Evolutionary conservation across 2,329 filamentous ascomycete genomes (phyloP).

Genomic region (Neonectria magnoliae): DNA sequence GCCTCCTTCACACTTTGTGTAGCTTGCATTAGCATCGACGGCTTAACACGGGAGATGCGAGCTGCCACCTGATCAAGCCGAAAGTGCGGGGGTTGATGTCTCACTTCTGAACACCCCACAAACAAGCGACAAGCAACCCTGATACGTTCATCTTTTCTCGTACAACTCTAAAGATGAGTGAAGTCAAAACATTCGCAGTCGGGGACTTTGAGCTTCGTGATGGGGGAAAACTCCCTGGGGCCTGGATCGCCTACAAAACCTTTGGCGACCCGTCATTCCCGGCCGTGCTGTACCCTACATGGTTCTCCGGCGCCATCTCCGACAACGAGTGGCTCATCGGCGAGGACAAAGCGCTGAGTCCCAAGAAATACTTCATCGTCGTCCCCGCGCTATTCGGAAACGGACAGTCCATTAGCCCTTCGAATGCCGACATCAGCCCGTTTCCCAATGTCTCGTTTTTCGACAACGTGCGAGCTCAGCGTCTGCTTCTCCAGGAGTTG

Average conservation of each 20-base stretch:
- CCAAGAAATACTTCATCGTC: slow-evolving; percentile 61
- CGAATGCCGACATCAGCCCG: slow-evolving; percentile 52
- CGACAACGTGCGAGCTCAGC: slow-evolving; percentile 63
- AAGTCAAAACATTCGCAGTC: slow-evolving; percentile 57
- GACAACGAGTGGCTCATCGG: slow-evolving; percentile 82
- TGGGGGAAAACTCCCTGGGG: slow-evolving; percentile 68
- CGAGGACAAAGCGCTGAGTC: slow-evolving; percentile 70
- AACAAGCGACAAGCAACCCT: background rate
- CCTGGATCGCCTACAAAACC: slow-evolving; percentile 80
- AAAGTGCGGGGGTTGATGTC: background rate
- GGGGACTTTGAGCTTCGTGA: slow-evolving; percentile 75
- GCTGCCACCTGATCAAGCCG: background rate
- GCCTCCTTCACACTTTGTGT: background rate
- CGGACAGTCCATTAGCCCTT: slow-evolving; percentile 63
- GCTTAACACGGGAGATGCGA: background rate
- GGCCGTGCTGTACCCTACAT: slow-evolving; percentile 79
- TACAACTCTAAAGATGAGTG: slow-evolving; percentile 18
- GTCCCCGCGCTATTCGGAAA: slow-evolving; percentile 63
- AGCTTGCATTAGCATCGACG: background rate
- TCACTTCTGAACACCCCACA: background rate
- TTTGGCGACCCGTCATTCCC: slow-evolving; percentile 71
- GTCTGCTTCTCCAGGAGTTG: slow-evolving; percentile 54
- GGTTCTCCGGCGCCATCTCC: slow-evolving; percentile 71
- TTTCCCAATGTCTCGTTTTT: slow-evolving; percentile 59
- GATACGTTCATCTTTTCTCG: too few species aligned